Percentiles rank a stretch among this genome's conserved stretches.
Evolutionary conservation across 768 basidiomycete genomes (phyloP).

Genomic region (Mycena vitilis): DNA sequence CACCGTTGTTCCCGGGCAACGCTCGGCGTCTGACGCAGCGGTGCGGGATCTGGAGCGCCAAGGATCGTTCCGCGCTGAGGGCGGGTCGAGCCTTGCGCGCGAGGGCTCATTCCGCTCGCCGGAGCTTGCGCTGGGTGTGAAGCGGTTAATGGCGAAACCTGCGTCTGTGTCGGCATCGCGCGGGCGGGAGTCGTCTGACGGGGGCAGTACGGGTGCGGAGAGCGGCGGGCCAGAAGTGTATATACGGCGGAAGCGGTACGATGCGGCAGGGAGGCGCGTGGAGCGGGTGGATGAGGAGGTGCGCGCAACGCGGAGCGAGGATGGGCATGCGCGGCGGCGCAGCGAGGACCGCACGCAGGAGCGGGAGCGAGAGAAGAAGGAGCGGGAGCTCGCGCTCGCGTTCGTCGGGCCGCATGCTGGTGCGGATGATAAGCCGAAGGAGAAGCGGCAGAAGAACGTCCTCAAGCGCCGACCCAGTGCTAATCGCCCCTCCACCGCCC

Average conservation of each 20-base stretch:
- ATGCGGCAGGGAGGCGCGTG: slow-evolving; percentile 20
- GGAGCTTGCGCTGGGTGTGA: slow-evolving; percentile 34
- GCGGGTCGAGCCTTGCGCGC: slow-evolving; percentile 15
- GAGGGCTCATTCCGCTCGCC: slow-evolving; percentile 29
- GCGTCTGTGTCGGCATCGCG: slow-evolving; percentile 12
- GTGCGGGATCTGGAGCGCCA: slow-evolving; percentile 10
- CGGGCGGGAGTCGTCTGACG: slow-evolving; percentile 22
- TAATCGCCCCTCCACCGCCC: slow-evolving; percentile 11
- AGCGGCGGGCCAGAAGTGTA: not conserved
- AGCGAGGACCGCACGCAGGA: slow-evolving; percentile 26
- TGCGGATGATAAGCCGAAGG: slow-evolving; percentile 40
- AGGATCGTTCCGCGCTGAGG: slow-evolving; percentile 21
- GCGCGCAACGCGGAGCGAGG: slow-evolving; percentile 4
- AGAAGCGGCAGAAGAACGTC: slow-evolving; percentile 43
- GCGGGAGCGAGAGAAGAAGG: slow-evolving; percentile 40
- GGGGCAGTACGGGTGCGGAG: slow-evolving; percentile 8
- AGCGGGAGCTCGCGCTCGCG: slow-evolving; percentile 36
- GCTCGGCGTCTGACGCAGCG: slow-evolving; percentile 1
- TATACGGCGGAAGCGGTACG: slow-evolving; percentile 23
- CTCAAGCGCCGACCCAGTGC: slow-evolving; percentile 35
- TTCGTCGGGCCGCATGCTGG: slow-evolving; percentile 17
- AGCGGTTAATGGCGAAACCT: slow-evolving; percentile 33
- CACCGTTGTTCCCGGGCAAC: not conserved
- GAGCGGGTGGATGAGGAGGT: slow-evolving; percentile 21
- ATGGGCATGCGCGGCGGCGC: slow-evolving; percentile 15